phyloP scores from a whole-genome alignment of 148 eudicot species.

The Rhododendron henanense region DNA sequence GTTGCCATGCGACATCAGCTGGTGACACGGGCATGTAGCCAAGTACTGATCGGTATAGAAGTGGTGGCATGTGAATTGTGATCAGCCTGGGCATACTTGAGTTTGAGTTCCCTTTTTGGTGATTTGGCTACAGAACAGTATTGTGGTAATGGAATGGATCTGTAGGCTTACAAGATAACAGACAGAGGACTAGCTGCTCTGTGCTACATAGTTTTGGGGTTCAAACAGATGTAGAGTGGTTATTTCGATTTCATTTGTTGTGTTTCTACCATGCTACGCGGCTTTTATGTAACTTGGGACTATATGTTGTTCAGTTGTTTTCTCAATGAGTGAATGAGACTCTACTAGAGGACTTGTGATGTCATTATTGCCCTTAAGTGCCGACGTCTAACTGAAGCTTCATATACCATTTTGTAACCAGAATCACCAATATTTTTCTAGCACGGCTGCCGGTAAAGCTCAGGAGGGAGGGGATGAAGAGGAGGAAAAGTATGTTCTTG shows the following conservation, averaged over 20 bases:
- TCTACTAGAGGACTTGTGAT: background rate
- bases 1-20: background rate
- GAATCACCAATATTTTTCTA: constrained; percentile 18
- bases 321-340: background rate
- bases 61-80: background rate
- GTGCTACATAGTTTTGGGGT: background rate
- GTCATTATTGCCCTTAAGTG: background rate
- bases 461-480: constrained; percentile 10
- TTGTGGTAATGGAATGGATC: background rate
- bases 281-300: background rate
- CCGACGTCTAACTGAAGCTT: background rate
- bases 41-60: background rate
- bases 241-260: background rate
- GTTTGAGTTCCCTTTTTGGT: background rate
- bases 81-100: background rate
- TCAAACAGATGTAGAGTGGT: background rate
- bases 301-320: background rate
- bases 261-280: background rate
- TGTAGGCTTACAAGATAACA: background rate
- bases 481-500: constrained; percentile 20
- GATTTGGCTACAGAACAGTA: background rate
- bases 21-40: background rate
- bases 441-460: constrained; percentile 15
- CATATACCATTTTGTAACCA: constrained; percentile 4
- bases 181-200: background rate